phyloP scores from a whole-genome alignment of 306 rosid species.

The Castanospermum australe region DNA sequence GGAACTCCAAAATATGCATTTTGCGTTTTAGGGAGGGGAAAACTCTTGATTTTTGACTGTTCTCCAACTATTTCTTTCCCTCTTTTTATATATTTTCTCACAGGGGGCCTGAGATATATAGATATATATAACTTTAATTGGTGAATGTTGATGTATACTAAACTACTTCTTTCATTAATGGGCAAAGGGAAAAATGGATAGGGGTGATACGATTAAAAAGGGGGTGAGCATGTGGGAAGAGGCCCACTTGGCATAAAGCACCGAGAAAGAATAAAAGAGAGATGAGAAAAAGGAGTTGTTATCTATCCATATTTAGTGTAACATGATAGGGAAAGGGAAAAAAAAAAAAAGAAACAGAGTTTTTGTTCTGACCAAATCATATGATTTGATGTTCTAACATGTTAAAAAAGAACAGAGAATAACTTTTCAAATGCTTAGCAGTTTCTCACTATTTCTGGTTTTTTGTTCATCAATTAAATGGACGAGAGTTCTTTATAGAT shows the following conservation, averaged over 20 bases:
- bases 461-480: not conserved
- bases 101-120: not conserved
- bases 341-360: not conserved
- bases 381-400: not conserved
- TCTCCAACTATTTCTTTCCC: not conserved
- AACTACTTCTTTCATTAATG: not conserved
- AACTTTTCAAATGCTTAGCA: not conserved
- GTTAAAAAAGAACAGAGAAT: not conserved
- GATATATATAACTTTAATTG: not conserved
- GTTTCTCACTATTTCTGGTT: not conserved
- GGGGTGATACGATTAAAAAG: not conserved
- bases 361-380: not conserved
- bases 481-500: not conserved
- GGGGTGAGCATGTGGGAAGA: constrained; percentile 29
- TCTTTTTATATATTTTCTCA: not conserved
- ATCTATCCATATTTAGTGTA: not conserved
- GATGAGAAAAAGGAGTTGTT: not conserved
- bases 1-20: not conserved
- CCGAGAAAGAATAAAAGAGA: constrained; percentile 7
- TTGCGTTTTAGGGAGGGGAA: not conserved
- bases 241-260: constrained; percentile 37
- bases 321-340: not conserved
- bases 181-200: not conserved
- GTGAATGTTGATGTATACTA: not conserved
- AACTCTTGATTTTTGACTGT: not conserved